Evolutionary conservation across 352 stramenopile genomes (phyloP).

Genomic region (Phytopythium vexans): DNA sequence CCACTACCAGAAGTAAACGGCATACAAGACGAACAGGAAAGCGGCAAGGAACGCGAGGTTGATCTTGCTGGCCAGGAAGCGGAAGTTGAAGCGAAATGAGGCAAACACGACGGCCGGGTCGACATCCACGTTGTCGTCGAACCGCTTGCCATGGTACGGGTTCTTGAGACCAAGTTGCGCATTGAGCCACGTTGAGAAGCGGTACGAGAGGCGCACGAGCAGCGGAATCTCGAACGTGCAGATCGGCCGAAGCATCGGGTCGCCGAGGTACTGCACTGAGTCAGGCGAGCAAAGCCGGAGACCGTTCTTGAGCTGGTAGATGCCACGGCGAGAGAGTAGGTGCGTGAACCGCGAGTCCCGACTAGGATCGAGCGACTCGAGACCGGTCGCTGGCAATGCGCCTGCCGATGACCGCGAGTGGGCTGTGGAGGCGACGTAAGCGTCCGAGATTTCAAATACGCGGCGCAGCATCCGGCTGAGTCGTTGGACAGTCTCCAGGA

Average conservation of each 20-base stretch:
- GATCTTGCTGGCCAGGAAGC: slow-evolving; percentile 84
- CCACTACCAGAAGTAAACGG: slow-evolving; percentile 64
- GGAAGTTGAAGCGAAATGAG: slow-evolving; percentile 82
- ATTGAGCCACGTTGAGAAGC: slow-evolving; percentile 81
- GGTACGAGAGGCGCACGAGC: slow-evolving; percentile 77
- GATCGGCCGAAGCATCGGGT: slow-evolving; percentile 85
- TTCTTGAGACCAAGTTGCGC: slow-evolving; percentile 56
- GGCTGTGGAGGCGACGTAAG: slow-evolving; percentile 76
- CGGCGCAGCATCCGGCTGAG: slow-evolving; percentile 65
- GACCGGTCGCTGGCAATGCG: slow-evolving; percentile 11
- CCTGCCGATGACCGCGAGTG: slow-evolving; percentile 40
- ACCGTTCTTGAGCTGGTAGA: slow-evolving; percentile 63
- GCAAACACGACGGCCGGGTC: slow-evolving; percentile 36
- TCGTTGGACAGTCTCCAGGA: slow-evolving; percentile 58
- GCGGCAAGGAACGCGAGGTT: slow-evolving; percentile 67
- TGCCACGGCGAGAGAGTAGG: slow-evolving; percentile 53
- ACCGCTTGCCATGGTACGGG: slow-evolving; percentile 61
- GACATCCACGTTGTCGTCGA: slow-evolving; percentile 75
- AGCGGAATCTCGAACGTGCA: slow-evolving; percentile 73
- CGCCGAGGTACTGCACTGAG: slow-evolving; percentile 60
- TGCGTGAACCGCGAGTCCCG: slow-evolving; percentile 53
- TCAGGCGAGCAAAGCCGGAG: slow-evolving; percentile 76
- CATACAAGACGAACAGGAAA: slow-evolving; percentile 63
- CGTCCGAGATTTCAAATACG: slow-evolving; percentile 85
- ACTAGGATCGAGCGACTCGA: slow-evolving; percentile 64